Percentiles rank a stretch among this genome's conserved stretches.
These are phyloP conservation scores for Morella rubra DNA, from an alignment of 306 rosid species.

Conservation along the genomic window DNA sequence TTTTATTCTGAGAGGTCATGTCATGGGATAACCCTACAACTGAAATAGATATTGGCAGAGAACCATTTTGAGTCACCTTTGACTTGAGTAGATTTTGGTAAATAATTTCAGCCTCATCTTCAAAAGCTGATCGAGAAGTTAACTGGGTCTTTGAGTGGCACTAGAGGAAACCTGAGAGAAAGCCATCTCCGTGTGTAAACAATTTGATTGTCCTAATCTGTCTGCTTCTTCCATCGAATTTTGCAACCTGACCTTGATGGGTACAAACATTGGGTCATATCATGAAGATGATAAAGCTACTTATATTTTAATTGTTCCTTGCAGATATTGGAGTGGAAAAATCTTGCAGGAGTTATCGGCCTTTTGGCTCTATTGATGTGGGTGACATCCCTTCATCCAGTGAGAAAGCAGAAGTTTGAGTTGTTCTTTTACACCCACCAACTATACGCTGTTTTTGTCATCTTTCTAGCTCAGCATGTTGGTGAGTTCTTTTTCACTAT, in stretches of 20 bases:
- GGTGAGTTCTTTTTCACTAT: constrained; percentile 66
- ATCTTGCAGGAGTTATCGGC: constrained; percentile 76
- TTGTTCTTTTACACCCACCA: constrained; percentile 95
- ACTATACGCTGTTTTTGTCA: constrained; percentile 63
- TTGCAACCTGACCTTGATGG: not conserved
- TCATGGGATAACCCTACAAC: too few relatives aligned
- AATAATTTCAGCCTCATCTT: not conserved
- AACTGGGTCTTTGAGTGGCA: not conserved
- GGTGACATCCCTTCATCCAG: constrained; percentile 81
- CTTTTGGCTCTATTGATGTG: constrained; percentile 81
- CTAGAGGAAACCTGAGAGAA: not conserved
- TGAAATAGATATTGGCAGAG: not conserved
- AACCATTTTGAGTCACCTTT: too few relatives aligned
- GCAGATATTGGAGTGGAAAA: constrained; percentile 73
- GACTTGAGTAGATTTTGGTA: too few relatives aligned
- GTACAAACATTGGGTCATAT: not conserved
- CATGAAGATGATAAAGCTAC: not conserved
- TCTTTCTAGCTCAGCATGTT: constrained; percentile 80
- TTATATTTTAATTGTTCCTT: constrained; percentile 16
- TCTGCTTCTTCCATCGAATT: not conserved
- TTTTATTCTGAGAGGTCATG: not conserved
- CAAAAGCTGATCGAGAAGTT: not conserved
- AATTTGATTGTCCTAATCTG: not conserved
- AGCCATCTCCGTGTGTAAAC: not conserved
- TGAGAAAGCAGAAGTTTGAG: constrained; percentile 74